Conservation (phyloP, 768 basidiomycete species). For the Pholiota conissans region DNA sequence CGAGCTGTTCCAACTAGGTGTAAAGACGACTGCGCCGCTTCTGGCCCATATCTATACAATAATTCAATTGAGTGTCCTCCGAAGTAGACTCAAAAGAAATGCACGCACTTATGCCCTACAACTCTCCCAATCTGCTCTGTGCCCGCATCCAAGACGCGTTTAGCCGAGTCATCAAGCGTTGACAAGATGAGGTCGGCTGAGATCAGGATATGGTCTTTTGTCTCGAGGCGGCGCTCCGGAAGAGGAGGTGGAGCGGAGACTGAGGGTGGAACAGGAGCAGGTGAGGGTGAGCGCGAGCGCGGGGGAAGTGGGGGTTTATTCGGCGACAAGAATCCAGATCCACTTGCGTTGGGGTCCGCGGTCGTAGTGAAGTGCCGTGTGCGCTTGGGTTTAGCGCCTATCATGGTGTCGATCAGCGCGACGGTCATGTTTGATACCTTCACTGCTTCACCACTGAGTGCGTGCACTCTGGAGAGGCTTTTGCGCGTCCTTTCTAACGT, state of each 20-base stretch:
- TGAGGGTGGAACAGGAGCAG: conserved; percentile 24
- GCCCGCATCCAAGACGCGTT: conserved; percentile 50
- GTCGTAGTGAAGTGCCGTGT: conserved; percentile 16
- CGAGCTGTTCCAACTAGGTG: conserved; percentile 64
- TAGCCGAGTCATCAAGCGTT: conserved; percentile 59
- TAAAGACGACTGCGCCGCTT: conserved; percentile 58
- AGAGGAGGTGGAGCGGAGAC: conserved; percentile 18
- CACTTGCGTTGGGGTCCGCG: neutral
- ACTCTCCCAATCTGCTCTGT: conserved; percentile 47
- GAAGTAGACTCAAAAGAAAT: too few species aligned
- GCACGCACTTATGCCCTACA: conserved; percentile 58
- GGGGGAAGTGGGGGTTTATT: conserved; percentile 11
- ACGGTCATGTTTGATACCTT: conserved; percentile 66
- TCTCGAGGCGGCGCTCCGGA: conserved; percentile 33
- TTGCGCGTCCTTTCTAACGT: conserved; percentile 59
- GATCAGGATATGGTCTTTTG: conserved; percentile 50
- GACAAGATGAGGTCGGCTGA: conserved; percentile 68
- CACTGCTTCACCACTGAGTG: conserved; percentile 64
- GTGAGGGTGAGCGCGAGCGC: conserved; percentile 20
- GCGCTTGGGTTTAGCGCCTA: conserved; percentile 45
- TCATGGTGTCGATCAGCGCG: conserved; percentile 56
- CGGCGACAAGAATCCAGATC: neutral
- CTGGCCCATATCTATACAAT: conserved; percentile 52
- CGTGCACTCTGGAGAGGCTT: conserved; percentile 60
- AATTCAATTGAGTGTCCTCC: too few species aligned